Evolutionary conservation across 305 asterid species (phyloP).

Genomic region (Rubia peregrina): DNA sequence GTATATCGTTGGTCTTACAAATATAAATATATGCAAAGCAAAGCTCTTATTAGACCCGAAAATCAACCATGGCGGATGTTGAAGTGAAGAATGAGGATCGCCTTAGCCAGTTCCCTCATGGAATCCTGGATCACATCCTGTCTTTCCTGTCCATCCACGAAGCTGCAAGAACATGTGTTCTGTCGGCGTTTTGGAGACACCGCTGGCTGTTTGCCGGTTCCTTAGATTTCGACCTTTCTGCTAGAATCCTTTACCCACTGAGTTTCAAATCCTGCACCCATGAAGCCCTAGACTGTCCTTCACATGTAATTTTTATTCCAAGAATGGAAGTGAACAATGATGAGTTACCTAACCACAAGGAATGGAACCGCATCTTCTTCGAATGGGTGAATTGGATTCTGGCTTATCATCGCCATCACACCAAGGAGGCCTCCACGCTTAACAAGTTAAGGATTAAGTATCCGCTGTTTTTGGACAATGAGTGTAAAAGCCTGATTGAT

Average conservation of each 20-base stretch:
- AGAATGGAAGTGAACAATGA: too few species aligned
- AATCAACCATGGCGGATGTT: too few species aligned
- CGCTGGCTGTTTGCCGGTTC: background rate
- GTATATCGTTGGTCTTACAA: too few species aligned
- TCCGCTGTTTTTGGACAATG: background rate
- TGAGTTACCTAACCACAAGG: background rate
- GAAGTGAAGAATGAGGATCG: too few species aligned
- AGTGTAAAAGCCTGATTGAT: background rate
- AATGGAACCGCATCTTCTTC: background rate
- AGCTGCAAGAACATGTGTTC: background rate
- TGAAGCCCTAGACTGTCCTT: too few species aligned
- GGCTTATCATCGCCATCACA: background rate
- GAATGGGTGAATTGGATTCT: background rate
- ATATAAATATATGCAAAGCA: too few species aligned
- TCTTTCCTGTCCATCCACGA: background rate
- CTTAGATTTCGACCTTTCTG: background rate
- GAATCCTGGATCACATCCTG: background rate
- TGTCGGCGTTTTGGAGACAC: background rate
- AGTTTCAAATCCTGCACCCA: too few species aligned
- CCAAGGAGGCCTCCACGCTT: background rate
- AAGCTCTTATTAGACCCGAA: too few species aligned
- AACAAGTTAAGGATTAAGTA: background rate
- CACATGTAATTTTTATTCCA: too few species aligned
- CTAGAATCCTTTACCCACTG: too few species aligned
- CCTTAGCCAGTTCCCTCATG: background rate